Conservation (phyloP, 2,329 filamentous ascomycete genomes). For the Sclerotiophoma versabilis region DNA sequence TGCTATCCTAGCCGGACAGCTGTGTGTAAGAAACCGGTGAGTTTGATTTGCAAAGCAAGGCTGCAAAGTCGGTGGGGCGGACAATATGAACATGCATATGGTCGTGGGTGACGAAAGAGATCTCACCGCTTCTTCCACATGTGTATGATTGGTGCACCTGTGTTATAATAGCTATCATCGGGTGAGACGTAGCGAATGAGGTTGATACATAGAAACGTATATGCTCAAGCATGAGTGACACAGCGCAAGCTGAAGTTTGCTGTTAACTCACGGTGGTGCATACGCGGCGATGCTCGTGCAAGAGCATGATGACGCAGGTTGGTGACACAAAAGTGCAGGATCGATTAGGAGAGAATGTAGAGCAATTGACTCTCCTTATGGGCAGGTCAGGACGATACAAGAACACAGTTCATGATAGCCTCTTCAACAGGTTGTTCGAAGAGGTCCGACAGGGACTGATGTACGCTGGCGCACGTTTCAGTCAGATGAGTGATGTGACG, state of each 20-base stretch:
- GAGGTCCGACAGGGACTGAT: background rate
- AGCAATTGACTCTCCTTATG: background rate
- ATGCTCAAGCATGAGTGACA: constrained; percentile 7
- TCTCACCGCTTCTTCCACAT: constrained; percentile 13
- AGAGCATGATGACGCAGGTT: constrained; percentile 7
- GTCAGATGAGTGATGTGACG: background rate
- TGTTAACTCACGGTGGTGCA: background rate
- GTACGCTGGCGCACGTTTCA: background rate
- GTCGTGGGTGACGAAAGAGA: background rate
- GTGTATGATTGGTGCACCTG: background rate
- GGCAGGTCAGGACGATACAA: background rate
- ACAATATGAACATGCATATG: background rate
- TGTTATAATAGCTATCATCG: background rate
- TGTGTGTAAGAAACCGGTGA: constrained; percentile 18
- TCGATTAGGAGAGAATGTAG: background rate
- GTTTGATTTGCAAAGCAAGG: background rate
- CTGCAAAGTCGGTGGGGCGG: background rate
- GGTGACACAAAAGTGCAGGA: constrained; percentile 2
- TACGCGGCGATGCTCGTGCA: constrained; percentile 8
- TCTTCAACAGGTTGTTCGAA: background rate
- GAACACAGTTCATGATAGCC: background rate
- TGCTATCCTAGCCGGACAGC: background rate
- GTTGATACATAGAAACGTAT: background rate
- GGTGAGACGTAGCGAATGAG: constrained; percentile 3
- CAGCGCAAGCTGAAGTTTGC: constrained; percentile 6